These are phyloP conservation scores for Fusarium avenaceum DNA, from an alignment of 2,329 filamentous ascomycete species.

Conservation along the genomic window DNA sequence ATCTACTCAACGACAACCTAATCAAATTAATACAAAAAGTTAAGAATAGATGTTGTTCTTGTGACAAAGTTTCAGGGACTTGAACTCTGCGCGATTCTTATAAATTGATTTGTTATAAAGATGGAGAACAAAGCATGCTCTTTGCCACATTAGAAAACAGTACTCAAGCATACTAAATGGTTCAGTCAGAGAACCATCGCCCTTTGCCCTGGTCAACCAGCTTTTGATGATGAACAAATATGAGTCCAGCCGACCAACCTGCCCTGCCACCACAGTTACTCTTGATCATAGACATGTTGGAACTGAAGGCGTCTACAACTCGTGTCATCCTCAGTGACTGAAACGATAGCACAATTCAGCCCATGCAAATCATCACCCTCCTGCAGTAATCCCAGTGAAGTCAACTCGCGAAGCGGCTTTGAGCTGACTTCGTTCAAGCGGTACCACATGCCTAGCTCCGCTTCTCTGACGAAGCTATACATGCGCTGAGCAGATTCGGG, in stretches of 20 bases:
- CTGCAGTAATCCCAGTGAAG: background rate
- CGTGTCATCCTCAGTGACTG: accelerated
- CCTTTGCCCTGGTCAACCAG: background rate
- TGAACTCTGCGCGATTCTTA: no score
- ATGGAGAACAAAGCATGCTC: no score
- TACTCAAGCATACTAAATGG: no score
- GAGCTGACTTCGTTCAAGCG: background rate
- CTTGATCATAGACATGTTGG: background rate
- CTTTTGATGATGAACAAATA: no score
- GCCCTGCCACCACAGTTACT: background rate
- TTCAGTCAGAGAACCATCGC: no score
- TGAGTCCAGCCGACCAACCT: no score
- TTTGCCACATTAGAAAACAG: no score
- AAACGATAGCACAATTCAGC: background rate
- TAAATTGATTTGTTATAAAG: no score
- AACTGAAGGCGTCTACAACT: background rate
- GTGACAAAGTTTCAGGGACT: no score
- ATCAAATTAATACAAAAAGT: no score
- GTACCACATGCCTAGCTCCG: background rate
- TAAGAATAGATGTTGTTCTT: no score
- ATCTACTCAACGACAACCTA: no score
- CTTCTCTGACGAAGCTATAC: background rate
- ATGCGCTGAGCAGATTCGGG: background rate
- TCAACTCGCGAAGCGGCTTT: background rate
- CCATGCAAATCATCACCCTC: background rate